Evolutionary conservation across 2,329 filamentous ascomycete species (phyloP).

Genomic region (Fusarium nisikadoi): DNA sequence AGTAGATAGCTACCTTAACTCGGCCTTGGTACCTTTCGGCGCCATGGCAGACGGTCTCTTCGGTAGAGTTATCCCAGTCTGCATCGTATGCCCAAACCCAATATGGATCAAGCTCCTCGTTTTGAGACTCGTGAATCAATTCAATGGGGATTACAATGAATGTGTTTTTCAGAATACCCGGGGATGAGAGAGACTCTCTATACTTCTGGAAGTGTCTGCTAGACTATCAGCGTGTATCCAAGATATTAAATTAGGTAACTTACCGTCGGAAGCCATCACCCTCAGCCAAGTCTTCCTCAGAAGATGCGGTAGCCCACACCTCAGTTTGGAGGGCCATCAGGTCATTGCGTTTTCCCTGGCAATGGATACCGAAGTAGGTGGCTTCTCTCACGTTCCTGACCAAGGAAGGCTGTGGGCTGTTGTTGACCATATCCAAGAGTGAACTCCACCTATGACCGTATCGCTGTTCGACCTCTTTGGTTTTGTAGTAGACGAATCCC

Average conservation of each 20-base stretch:
- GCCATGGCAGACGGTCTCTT: background rate
- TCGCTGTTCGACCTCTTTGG: background rate
- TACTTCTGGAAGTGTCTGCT: background rate
- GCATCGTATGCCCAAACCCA: background rate
- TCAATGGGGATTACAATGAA: background rate
- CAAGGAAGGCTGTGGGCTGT: background rate
- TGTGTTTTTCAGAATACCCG: background rate
- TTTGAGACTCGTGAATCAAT: fast-evolving
- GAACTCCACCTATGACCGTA: background rate
- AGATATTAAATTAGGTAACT: background rate
- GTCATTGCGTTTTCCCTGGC: background rate
- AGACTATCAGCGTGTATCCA: background rate
- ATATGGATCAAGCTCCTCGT: background rate
- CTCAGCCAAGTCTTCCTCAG: fast-evolving
- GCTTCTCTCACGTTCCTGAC: background rate
- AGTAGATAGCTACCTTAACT: background rate
- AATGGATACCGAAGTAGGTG: background rate
- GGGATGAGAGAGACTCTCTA: fast-evolving
- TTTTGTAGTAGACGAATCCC: background rate
- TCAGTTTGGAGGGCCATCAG: background rate
- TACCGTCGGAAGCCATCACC: background rate
- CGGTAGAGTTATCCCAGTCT: background rate
- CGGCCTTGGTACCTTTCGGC: background rate
- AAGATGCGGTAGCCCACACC: fast-evolving
- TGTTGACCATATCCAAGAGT: background rate